Evolutionary conservation across 2,329 filamentous ascomycete species (phyloP).

Genomic region (Trichoderma arundinaceum): DNA sequence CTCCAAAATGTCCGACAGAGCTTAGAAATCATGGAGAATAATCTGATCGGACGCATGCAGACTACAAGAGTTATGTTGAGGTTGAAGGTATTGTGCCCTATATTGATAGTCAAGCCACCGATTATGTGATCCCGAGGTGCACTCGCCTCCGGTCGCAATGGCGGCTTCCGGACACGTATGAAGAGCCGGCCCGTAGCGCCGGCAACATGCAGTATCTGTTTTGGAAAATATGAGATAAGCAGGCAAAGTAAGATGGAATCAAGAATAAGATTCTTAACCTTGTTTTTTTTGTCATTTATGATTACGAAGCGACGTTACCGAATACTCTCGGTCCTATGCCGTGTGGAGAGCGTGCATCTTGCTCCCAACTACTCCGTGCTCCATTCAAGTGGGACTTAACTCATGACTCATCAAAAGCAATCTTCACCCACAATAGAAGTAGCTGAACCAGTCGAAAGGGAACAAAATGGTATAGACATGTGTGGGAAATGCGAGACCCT

Average conservation of each 20-base stretch:
- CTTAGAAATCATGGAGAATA: background rate
- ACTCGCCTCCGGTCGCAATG: background rate
- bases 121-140: constrained; percentile 20
- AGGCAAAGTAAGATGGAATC: background rate
- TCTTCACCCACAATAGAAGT: no score
- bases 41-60: background rate
- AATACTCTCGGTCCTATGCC: no score
- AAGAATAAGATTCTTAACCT: background rate
- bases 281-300: no score
- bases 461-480: no score
- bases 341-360: no score
- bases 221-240: background rate
- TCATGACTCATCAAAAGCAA: no score
- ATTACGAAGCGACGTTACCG: no score
- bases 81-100: background rate
- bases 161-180: constrained; percentile 10
- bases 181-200: constrained; percentile 12
- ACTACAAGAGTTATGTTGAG: background rate
- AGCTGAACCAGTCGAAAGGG: no score
- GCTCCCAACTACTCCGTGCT: no score
- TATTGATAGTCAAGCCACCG: background rate
- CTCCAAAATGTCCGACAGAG: background rate
- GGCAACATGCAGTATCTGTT: background rate
- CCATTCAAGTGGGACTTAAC: no score
- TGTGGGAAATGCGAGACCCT: no score